Percentiles rank a stretch among this genome's conserved stretches.
Conservation (phyloP, 2,329 filamentous ascomycete species). For the Cladophialophora exuberans region DNA sequence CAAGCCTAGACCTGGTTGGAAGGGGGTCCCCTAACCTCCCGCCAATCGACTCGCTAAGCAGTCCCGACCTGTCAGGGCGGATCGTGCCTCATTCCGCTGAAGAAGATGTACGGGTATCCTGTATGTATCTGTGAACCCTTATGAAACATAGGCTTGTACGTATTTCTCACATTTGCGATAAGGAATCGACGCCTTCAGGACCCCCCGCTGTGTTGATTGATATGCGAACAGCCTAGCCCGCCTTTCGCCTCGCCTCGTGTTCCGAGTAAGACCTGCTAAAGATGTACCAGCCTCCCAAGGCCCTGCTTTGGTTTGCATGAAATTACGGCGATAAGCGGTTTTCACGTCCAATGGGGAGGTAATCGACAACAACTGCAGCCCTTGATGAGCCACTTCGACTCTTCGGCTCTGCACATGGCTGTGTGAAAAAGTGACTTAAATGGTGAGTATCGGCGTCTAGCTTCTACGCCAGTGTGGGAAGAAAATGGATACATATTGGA, state of each 20-base stretch:
- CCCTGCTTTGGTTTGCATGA: neutral
- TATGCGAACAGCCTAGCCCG: neutral
- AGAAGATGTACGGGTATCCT: too few species aligned
- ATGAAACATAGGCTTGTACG: neutral
- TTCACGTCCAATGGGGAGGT: neutral
- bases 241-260: neutral
- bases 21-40: neutral
- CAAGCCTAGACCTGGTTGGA: neutral
- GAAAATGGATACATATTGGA: conserved; percentile 1
- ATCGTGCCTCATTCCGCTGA: neutral
- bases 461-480: neutral
- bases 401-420: conserved; percentile 6
- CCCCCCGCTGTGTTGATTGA: neutral
- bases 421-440: neutral
- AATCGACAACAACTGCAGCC: too few species aligned
- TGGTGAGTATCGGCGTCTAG: neutral
- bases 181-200: neutral
- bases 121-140: too few species aligned
- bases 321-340: neutral
- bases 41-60: neutral
- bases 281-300: neutral
- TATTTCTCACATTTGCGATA: conserved; percentile 1
- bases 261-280: neutral
- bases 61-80: neutral
- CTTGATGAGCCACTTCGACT: too few species aligned